A percentile compares a stretch with the other conserved stretches of the same genome.
Conservation (phyloP, 2,329 filamentous ascomycete genomes). For the Plenodomus biglobosus region DNA sequence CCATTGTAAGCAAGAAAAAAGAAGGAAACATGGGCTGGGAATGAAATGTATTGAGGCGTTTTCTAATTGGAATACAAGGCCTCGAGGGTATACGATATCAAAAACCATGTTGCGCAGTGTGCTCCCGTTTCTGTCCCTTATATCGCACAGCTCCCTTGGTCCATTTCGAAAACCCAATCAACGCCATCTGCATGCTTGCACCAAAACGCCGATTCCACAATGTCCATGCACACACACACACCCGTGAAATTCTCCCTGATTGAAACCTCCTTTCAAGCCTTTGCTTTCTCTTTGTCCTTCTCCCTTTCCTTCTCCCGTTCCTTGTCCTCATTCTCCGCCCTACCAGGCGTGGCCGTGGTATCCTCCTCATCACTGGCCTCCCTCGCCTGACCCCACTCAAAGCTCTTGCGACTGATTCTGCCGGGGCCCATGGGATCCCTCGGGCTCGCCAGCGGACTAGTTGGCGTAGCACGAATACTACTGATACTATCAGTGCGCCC, state of each 20-base stretch:
- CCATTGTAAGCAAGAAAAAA: too few relatives aligned
- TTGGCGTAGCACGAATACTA: conserved; percentile 61
- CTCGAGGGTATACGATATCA: too few relatives aligned
- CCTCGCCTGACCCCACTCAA: conserved; percentile 41
- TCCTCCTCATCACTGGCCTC: conserved; percentile 35
- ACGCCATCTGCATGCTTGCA: not conserved
- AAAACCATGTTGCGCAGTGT: too few relatives aligned
- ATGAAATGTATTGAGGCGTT: too few relatives aligned
- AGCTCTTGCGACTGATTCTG: conserved; percentile 37
- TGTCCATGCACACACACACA: too few relatives aligned
- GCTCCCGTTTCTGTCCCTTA: too few relatives aligned
- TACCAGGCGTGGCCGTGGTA: conserved; percentile 4
- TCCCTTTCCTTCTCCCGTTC: too few relatives aligned
- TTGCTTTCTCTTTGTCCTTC: not conserved
- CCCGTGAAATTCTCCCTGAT: too few relatives aligned
- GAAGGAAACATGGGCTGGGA: too few relatives aligned
- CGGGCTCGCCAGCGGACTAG: conserved; percentile 64
- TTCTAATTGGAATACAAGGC: too few relatives aligned
- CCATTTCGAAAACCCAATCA: not conserved
- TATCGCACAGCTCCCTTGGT: too few relatives aligned
- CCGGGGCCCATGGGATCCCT: conserved; percentile 39
- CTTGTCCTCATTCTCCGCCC: not conserved
- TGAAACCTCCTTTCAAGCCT: not conserved
- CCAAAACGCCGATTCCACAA: not conserved
- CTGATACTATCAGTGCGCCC: conserved; percentile 78